Evolutionary conservation across 176 grass and related monocot species (phyloP).

Genomic region (Tillandsia fasciculata): DNA sequence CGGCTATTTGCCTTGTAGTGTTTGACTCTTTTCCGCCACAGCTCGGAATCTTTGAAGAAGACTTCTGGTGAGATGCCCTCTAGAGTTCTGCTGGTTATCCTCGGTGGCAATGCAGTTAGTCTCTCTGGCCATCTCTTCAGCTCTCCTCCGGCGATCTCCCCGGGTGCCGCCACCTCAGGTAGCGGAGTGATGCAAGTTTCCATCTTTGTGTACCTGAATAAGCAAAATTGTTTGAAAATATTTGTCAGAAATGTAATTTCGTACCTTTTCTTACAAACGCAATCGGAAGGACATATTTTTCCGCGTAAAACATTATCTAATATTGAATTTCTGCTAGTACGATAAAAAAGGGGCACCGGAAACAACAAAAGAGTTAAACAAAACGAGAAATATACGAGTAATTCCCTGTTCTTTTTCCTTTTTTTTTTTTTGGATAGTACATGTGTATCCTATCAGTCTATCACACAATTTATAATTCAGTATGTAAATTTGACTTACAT

Average conservation of each 20-base stretch:
- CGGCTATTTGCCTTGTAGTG: conserved; percentile 12
- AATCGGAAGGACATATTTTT: no score
- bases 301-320: no score
- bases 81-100: conserved; percentile 10
- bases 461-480: no score
- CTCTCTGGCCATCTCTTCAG: conserved; percentile 29
- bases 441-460: no score
- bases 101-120: conserved; percentile 11
- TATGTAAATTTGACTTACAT: no score
- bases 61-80: conserved; percentile 8
- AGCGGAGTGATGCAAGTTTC: conserved; percentile 27
- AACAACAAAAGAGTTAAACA: no score
- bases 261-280: no score
- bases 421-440: no score
- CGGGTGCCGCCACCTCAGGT: not conserved
- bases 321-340: no score
- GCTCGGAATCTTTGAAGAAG: conserved; percentile 18
- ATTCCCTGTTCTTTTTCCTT: no score
- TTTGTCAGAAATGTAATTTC: not conserved
- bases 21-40: conserved; percentile 14
- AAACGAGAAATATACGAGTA: no score
- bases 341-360: no score
- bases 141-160: conserved; percentile 22
- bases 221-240: not conserved
- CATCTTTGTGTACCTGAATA: conserved; percentile 25